A percentile compares a stretch with the other conserved stretches of the same genome.
Evolutionary conservation across 2,329 filamentous ascomycete species (phyloP).

Genomic region (Scorias spongiosa): DNA sequence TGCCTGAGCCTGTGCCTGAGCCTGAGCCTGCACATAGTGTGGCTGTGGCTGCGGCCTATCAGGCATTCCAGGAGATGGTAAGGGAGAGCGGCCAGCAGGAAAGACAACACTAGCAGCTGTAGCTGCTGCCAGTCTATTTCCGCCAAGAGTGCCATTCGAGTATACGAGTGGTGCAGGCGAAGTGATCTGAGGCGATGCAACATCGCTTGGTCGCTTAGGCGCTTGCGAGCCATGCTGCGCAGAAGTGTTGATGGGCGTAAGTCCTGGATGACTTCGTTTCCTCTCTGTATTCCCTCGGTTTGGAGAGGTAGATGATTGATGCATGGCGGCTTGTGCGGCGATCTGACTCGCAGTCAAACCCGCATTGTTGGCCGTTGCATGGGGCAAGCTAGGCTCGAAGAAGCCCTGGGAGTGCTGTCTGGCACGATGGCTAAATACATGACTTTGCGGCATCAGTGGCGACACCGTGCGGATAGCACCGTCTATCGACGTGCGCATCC

Average conservation of each 20-base stretch:
- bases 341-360: constrained; percentile 55
- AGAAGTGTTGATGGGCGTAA: constrained; percentile 33
- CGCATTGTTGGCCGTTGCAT: constrained; percentile 17
- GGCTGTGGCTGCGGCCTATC: constrained; percentile 7
- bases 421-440: constrained; percentile 36
- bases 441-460: constrained; percentile 12
- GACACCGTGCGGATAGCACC: constrained; percentile 14
- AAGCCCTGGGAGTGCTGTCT: constrained; percentile 61
- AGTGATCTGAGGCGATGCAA: constrained; percentile 14
- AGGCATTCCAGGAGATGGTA: constrained; percentile 26
- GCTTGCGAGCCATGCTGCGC: constrained; percentile 3
- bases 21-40: neutral
- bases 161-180: constrained; percentile 23
- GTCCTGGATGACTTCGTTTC: constrained; percentile 61
- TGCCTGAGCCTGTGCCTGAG: no score
- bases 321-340: constrained; percentile 62
- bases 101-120: constrained; percentile 62
- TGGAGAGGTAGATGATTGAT: constrained; percentile 25
- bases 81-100: constrained; percentile 39
- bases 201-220: constrained; percentile 13
- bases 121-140: constrained; percentile 49
- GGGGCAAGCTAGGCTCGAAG: constrained; percentile 58
- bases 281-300: constrained; percentile 23
- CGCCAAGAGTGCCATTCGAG: constrained; percentile 46
- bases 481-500: constrained; percentile 20